phyloP scores from a whole-genome alignment of 768 basidiomycete genomes.

The Tricholoma flavovirens region DNA sequence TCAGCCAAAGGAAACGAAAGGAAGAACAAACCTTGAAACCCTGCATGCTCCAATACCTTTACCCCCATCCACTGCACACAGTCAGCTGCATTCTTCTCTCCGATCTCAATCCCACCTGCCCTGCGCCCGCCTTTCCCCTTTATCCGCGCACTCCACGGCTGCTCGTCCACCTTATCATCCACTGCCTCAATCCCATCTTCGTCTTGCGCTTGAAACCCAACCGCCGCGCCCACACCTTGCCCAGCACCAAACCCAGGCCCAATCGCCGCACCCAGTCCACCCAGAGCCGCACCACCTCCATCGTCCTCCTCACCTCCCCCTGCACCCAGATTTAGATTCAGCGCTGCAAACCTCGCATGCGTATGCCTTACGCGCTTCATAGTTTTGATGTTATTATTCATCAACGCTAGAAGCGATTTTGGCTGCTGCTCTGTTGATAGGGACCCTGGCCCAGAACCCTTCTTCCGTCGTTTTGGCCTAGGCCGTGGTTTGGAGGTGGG shows the following conservation, averaged over 20 bases:
- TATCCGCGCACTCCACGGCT: slow-evolving; percentile 43
- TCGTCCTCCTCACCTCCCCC: slow-evolving; percentile 16
- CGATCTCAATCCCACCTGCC: slow-evolving; percentile 45
- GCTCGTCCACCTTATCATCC: slow-evolving; percentile 52
- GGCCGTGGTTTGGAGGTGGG: slow-evolving; percentile 10
- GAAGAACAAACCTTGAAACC: slow-evolving; percentile 74
- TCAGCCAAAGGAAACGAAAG: not conserved
- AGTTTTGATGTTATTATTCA: slow-evolving; percentile 75
- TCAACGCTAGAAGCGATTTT: slow-evolving; percentile 55
- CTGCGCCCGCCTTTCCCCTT: slow-evolving; percentile 21
- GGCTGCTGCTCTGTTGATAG: slow-evolving; percentile 18
- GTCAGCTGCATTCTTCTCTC: slow-evolving; percentile 50
- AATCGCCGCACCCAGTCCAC: not conserved
- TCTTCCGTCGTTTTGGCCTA: slow-evolving; percentile 32
- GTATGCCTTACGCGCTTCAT: slow-evolving; percentile 69
- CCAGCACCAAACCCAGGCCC: not conserved
- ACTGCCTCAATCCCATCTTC: slow-evolving; percentile 31
- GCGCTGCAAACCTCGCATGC: slow-evolving; percentile 62
- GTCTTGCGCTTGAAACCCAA: not conserved
- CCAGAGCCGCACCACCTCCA: slow-evolving; percentile 16
- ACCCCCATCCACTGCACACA: slow-evolving; percentile 68
- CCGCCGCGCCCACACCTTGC: not conserved
- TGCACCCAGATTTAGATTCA: slow-evolving; percentile 30
- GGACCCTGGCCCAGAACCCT: slow-evolving; percentile 5
- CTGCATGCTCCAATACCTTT: slow-evolving; percentile 83